Conservation (phyloP, 371 early-diverging fungal genomes). For the Rhizopus microsporus region DNA sequence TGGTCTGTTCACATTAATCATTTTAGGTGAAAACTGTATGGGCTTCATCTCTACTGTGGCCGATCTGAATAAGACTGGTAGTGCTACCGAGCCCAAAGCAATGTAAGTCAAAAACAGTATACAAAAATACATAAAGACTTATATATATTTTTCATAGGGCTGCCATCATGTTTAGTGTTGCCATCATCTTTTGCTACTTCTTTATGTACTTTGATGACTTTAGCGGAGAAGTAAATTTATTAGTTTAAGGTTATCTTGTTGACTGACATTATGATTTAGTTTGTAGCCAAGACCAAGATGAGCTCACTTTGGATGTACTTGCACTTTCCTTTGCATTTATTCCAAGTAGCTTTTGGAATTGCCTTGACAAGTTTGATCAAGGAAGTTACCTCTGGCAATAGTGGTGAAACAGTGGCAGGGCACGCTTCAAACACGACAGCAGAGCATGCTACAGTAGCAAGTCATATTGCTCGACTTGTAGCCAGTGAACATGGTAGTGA, state of each 20-base stretch:
- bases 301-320: conserved; percentile 63
- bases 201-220: conserved; percentile 60
- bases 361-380: conserved; percentile 35
- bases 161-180: conserved; percentile 48
- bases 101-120: conserved; percentile 29
- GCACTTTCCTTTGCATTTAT: conserved; percentile 61
- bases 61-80: conserved; percentile 5
- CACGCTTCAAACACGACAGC: conserved; percentile 2
- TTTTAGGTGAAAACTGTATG: conserved; percentile 56
- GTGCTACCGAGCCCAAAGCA: conserved; percentile 26
- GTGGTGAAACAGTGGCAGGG: conserved; percentile 8
- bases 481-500: conserved; percentile 5
- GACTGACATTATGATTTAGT: conserved; percentile 6
- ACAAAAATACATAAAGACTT: neutral
- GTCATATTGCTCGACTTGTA: conserved; percentile 1
- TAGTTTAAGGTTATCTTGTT: neutral
- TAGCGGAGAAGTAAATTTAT: conserved; percentile 30
- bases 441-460: conserved; percentile 7
- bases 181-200: conserved; percentile 51
- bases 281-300: conserved; percentile 27
- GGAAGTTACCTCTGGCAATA: neutral
- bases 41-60: conserved; percentile 49
- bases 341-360: conserved; percentile 60
- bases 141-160: conserved; percentile 19
- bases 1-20: conserved; percentile 58